Evolutionary conservation across 2,329 filamentous ascomycete species (phyloP).

Genomic region (Metarhizium robertsii): DNA sequence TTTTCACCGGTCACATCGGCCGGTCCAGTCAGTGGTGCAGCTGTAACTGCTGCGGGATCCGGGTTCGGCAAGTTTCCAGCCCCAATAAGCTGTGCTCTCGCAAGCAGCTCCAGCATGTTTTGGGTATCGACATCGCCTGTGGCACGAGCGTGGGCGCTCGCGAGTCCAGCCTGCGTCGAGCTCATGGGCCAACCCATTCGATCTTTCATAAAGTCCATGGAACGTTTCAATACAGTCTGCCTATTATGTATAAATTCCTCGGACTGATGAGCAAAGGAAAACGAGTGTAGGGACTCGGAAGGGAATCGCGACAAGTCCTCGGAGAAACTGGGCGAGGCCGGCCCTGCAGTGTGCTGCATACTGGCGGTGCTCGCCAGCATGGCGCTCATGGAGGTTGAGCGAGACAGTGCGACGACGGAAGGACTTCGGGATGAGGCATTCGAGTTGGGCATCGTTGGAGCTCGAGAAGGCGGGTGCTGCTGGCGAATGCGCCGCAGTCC

Average conservation of each 20-base stretch:
- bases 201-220: slow-evolving; percentile 94
- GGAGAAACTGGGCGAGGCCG: slow-evolving; percentile 64
- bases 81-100: slow-evolving; percentile 69
- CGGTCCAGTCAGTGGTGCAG: slow-evolving; percentile 68
- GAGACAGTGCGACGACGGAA: slow-evolving; percentile 47
- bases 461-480: slow-evolving; percentile 55
- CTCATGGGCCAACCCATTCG: slow-evolving; percentile 67
- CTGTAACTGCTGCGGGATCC: slow-evolving; percentile 25
- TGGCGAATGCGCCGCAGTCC: slow-evolving; percentile 92
- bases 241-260: slow-evolving; percentile 86
- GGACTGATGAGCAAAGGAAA: slow-evolving; percentile 93
- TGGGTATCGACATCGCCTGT: slow-evolving; percentile 80
- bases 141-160: slow-evolving; percentile 72
- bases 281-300: slow-evolving; percentile 92
- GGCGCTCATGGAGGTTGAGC: slow-evolving; percentile 62
- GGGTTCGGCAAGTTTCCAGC: slow-evolving; percentile 50
- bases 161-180: slow-evolving; percentile 63
- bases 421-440: slow-evolving; percentile 53
- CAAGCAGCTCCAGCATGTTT: slow-evolving; percentile 80
- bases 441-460: slow-evolving; percentile 54
- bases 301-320: slow-evolving; percentile 92
- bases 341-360: slow-evolving; percentile 48
- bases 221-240: slow-evolving; percentile 86
- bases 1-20: slow-evolving; percentile 65
- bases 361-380: slow-evolving; percentile 50